phyloP scores from a whole-genome alignment of 768 basidiomycete genomes.

The Termitomyces sp. region DNA sequence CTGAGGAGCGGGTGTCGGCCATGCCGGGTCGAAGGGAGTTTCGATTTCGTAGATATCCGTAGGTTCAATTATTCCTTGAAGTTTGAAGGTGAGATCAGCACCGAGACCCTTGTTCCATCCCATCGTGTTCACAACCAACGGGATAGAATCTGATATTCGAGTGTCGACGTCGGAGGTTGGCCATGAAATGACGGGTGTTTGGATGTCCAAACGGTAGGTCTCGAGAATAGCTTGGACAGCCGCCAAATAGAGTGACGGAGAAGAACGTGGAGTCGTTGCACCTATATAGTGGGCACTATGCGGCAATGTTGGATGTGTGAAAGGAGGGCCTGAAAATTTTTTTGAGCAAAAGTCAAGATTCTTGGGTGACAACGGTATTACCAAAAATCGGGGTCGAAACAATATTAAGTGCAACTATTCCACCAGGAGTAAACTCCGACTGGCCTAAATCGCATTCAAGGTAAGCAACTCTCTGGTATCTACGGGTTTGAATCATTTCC shows the following conservation, averaged over 20 bases:
- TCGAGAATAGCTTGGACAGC: constrained; percentile 63
- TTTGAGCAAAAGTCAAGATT: neutral
- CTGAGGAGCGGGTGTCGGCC: constrained; percentile 8
- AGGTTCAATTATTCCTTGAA: constrained; percentile 62
- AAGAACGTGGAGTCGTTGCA: constrained; percentile 66
- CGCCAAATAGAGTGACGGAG: constrained; percentile 70
- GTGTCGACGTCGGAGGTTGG: constrained; percentile 19
- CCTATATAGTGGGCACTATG: constrained; percentile 79
- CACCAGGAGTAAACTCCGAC: constrained; percentile 87
- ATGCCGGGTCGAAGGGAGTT: constrained; percentile 19
- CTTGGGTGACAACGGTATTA: constrained; percentile 19
- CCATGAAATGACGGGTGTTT: constrained; percentile 29
- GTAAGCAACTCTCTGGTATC: constrained; percentile 79
- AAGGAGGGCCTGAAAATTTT: constrained; percentile 64
- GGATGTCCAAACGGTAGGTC: constrained; percentile 64
- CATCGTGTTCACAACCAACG: constrained; percentile 92
- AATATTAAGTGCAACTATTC: constrained; percentile 76
- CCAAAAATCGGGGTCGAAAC: constrained; percentile 68
- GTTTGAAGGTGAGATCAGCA: constrained; percentile 63
- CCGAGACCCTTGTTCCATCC: constrained; percentile 96
- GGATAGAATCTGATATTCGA: constrained; percentile 56
- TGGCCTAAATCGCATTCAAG: constrained; percentile 94
- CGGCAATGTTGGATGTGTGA: constrained; percentile 75
- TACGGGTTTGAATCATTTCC: constrained; percentile 20
- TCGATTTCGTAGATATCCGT: constrained; percentile 54